Base-by-base conservation (phyloP, 164 flowering plant species). In the Aristolochia californica region DNA sequence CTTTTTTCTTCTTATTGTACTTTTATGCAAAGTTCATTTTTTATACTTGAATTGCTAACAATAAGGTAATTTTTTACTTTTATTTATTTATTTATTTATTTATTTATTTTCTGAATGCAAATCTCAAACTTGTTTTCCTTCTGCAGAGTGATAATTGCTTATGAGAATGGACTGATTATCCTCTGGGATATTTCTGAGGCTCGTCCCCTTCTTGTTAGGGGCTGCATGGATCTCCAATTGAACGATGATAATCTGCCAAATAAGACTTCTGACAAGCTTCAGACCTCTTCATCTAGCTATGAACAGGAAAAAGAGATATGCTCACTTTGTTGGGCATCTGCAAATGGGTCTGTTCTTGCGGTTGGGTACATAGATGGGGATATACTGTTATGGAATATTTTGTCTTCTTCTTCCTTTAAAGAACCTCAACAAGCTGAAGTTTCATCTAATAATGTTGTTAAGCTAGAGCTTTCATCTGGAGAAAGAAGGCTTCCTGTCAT, bases 331-430 rank as follows among this genome's bases (percentile, higher is more conserved):
- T 91, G 96, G 98, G 96, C 82, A 70, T 91, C 98, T 65, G 62
- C 79, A 22, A 67, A 58, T 79, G 96, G 98, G 47, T 83, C 94
- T 44, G 70, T 83, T 72, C 72, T 85, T 69, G 96, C 91, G 56
- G 91, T 84, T 43, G 98, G 98, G 65, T 91, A 91, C 58, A 59
- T 85, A 48, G 94, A 91, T 76, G 98, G 96, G 56, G 98, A 91
- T 75, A 83, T 91, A 53, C 66, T 91, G 61, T 75, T 91, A 34
- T 91, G 98, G 98, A 75, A 84, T 55, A 74, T 73, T 59, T 78
- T 85, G 53, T 59, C 49, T 61, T 38, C 66, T 64, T 60, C 75
- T 51, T 53, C 78, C 59, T 18, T 59, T 49, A 76, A 72, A 74
- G 62, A 69, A 55, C 76, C 63, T 54, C 78, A 63, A 58, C 72